Percentiles rank a stretch among this genome's conserved stretches.
Evolutionary conservation across 2,329 filamentous ascomycete genomes (phyloP).

Genomic region (Pyrenophora teres): DNA sequence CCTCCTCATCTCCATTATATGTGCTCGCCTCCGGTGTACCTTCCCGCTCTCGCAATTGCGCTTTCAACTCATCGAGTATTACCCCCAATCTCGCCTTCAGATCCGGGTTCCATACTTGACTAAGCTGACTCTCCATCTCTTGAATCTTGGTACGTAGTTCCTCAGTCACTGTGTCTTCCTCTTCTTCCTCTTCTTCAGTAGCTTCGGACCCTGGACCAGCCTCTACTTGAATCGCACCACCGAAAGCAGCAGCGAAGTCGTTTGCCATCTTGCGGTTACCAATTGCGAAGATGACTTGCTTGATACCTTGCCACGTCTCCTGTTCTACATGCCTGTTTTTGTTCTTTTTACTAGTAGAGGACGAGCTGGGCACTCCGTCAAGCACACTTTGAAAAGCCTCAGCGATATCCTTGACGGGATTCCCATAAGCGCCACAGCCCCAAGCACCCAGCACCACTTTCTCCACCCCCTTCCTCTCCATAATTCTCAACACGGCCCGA

Average conservation of each 20-base stretch:
- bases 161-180: constrained; percentile 27
- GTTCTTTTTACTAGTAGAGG: constrained; percentile 31
- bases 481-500: constrained; percentile 60
- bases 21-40: constrained; percentile 1
- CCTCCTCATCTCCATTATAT: neutral
- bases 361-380: neutral
- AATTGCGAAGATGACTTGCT: constrained; percentile 65
- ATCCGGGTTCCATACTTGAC: constrained; percentile 41
- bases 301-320: constrained; percentile 52
- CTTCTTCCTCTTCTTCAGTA: constrained; percentile 37
- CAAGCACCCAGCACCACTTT: constrained; percentile 65
- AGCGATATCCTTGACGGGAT: constrained; percentile 64
- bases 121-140: constrained; percentile 44
- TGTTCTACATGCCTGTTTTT: constrained; percentile 14
- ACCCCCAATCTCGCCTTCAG: constrained; percentile 37
- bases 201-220: constrained; percentile 47
- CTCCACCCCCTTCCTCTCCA: constrained; percentile 50
- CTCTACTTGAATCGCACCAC: constrained; percentile 45
- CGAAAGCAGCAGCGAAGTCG: constrained; percentile 58
- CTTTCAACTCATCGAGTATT: constrained; percentile 39
- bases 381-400: constrained; percentile 56
- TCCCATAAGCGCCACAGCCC: constrained; percentile 68
- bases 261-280: constrained; percentile 57
- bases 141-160: constrained; percentile 43
- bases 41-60: constrained; percentile 32